Evolutionary conservation across 1,284 basidiomycete genomes (phyloP).

Genomic region (Apiotrichum montevideense): DNA sequence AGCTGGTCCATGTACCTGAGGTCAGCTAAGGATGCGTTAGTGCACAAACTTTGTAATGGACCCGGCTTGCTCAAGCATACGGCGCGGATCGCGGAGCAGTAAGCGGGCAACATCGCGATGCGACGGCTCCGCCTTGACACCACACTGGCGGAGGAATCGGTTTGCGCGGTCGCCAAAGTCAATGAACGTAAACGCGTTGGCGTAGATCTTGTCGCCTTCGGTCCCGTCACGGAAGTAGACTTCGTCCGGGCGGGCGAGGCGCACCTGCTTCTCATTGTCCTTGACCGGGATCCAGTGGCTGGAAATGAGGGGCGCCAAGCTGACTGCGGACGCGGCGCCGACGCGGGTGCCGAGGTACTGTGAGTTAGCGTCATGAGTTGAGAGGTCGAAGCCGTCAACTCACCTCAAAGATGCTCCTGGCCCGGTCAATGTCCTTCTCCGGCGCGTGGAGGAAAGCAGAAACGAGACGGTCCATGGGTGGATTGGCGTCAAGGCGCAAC

Average conservation of each 20-base stretch:
- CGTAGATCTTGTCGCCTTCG: slow-evolving; percentile 27
- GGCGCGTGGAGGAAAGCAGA: slow-evolving; percentile 59
- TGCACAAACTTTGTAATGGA: slow-evolving; percentile 34
- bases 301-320: slow-evolving; percentile 37
- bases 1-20: slow-evolving; percentile 73
- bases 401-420: slow-evolving; percentile 63
- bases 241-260: slow-evolving; percentile 31
- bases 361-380: neutral
- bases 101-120: slow-evolving; percentile 35
- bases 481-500: slow-evolving; percentile 69
- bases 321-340: slow-evolving; percentile 45
- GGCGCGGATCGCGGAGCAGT: slow-evolving; percentile 35
- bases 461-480: slow-evolving; percentile 62
- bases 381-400: neutral
- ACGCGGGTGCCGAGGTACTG: slow-evolving; percentile 64
- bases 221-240: slow-evolving; percentile 34
- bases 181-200: slow-evolving; percentile 65
- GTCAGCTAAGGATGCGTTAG: neutral
- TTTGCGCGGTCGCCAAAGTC: slow-evolving; percentile 82
- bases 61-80: slow-evolving; percentile 41
- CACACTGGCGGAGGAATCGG: slow-evolving; percentile 76
- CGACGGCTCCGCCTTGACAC: slow-evolving; percentile 81
- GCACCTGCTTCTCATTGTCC: slow-evolving; percentile 14
- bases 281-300: slow-evolving; percentile 48
- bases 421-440: slow-evolving; percentile 56